These are phyloP conservation scores for Parietaria judaica DNA, from an alignment of 306 rosid species.

Conservation along the genomic window DNA sequence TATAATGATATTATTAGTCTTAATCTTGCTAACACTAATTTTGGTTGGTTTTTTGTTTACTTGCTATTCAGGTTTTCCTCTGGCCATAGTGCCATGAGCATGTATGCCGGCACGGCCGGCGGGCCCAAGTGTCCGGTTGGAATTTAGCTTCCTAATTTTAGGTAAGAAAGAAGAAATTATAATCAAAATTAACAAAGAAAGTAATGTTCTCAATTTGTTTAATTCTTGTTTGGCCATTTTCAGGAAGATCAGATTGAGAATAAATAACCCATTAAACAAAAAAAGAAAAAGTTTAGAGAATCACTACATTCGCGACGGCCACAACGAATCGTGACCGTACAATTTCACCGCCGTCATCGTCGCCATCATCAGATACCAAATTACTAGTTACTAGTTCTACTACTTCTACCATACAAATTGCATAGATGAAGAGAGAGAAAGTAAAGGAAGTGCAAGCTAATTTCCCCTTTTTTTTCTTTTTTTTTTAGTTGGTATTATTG, in stretches of 20 bases:
- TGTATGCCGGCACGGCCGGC: constrained; percentile 72
- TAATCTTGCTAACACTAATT: neutral
- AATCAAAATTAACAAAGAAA: no score
- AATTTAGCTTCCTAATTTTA: constrained; percentile 45
- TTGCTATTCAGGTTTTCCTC: constrained; percentile 61
- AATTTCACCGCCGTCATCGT: constrained; percentile 13
- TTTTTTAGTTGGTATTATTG: constrained; percentile 24
- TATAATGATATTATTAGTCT: no score
- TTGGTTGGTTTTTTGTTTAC: neutral
- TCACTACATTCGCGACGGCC: constrained; percentile 23
- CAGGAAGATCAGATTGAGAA: constrained; percentile 38
- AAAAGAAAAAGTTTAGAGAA: constrained; percentile 44
- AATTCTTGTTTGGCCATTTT: constrained; percentile 4
- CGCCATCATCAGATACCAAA: constrained; percentile 44
- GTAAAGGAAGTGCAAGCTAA: constrained; percentile 42
- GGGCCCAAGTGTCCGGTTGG: constrained; percentile 64
- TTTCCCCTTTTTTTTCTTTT: constrained; percentile 33
- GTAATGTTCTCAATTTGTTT: constrained; percentile 8
- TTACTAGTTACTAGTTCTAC: constrained; percentile 39
- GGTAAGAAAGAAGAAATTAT: constrained; percentile 10
- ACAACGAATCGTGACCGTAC: neutral
- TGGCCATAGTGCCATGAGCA: constrained; percentile 72
- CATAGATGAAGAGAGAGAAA: constrained; percentile 60
- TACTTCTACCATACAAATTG: constrained; percentile 57
- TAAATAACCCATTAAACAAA: constrained; percentile 31